Base-by-base conservation (phyloP, 371 early-diverging fungal species). In the Mortierella sp. region DNA sequence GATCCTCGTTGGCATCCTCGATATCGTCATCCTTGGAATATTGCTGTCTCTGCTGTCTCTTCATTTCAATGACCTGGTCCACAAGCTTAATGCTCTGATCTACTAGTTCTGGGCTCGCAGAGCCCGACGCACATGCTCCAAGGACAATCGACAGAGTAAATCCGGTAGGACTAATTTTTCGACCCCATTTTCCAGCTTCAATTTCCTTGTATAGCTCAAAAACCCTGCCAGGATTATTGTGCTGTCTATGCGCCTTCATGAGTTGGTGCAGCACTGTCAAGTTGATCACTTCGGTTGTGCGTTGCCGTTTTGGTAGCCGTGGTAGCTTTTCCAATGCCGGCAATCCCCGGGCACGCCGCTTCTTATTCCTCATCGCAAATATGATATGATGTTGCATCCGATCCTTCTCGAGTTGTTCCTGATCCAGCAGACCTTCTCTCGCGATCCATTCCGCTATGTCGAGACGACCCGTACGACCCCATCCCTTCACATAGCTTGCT, bases 401-500 rank as follows among this genome's bases (percentile, higher is more conserved):
- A 1, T 59, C 55, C 54, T 35, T 51, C 15, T 70, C 64, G 2
- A 66, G 35, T 32, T 12, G 45, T 61, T 63, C 28, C 54, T 78
- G 78, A 3, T 45, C 61, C 15, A 51, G 1, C 29, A 62, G n/a
- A 4, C 69, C 80, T 23, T 70, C 71, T 1, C 47, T 49, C n/a
- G 70, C 55, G 22, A 60, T 29, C 57, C 32, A n/a, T 35, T 79
- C 80, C 0, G 80, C 80, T 10, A 10, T 51, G 19, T 69, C 42
- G 8, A 79, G 63, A 17, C 70, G 40, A 7, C 80, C 75, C 9
- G 66, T 47, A 1, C 64, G 66, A 6, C 80, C 70, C 80, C 74
- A 74, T 2, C 75, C 74, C 47, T 74, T 79, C 43, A 79, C 68
- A 64, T 67, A 79, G 31, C 74, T 74, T 2, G 80, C 70, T 15